phyloP scores from a whole-genome alignment of 1,284 basidiomycete species.

The Malassezia sp. region DNA sequence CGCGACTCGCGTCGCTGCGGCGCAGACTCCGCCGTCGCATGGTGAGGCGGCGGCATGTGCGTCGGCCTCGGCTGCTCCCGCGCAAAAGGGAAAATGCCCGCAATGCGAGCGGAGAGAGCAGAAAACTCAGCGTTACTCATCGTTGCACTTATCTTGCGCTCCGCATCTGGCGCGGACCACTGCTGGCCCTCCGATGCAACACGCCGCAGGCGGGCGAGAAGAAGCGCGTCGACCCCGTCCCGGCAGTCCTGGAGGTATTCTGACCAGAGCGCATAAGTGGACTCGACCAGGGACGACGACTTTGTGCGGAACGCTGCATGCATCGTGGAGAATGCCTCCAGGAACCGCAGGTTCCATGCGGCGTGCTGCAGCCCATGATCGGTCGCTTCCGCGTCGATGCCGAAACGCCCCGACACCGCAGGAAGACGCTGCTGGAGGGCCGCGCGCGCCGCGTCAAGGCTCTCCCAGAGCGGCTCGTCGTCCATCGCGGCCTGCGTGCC shows the following conservation, averaged over 20 bases:
- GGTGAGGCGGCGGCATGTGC: too few species aligned
- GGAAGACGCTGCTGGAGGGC: too few species aligned
- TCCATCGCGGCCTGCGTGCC: not conserved
- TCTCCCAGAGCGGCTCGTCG: not conserved
- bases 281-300: not conserved
- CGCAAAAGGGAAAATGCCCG: constrained; percentile 8
- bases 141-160: not conserved
- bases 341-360: too few species aligned
- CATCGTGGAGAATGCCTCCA: constrained; percentile 10
- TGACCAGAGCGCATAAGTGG: constrained; percentile 3
- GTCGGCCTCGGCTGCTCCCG: not conserved
- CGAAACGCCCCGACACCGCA: too few species aligned
- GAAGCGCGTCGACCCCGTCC: not conserved
- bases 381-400: constrained; percentile 2
- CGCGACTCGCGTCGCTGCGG: too few species aligned
- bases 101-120: constrained; percentile 7
- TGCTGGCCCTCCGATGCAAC: constrained; percentile 12
- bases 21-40: too few species aligned
- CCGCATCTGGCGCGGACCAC: constrained; percentile 7
- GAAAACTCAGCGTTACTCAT: constrained; percentile 4
- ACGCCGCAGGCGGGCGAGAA: constrained; percentile 1
- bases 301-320: constrained; percentile 2
- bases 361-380: not conserved
- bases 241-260: not conserved
- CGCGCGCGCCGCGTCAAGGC: too few species aligned